Base-by-base conservation (phyloP, 202 grass and related monocot species). In the Schoenoplectus triqueter region DNA sequence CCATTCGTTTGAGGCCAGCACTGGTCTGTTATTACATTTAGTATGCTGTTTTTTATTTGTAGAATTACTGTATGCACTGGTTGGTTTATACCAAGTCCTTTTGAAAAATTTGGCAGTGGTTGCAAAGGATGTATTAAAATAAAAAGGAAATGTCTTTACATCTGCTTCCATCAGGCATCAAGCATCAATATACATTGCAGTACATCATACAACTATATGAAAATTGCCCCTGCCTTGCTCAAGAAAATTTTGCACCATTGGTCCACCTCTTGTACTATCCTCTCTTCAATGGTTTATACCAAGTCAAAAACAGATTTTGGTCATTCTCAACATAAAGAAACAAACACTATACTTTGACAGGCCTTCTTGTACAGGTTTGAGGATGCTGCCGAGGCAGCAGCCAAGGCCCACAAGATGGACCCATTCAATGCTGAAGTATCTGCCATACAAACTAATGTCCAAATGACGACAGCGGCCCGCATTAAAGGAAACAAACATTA, bases 401-500 rank as follows among this genome's bases (percentile, higher is more conserved):
- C 89, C 48, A 92, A 81, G 67, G 85, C 87, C 1, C 84, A 69
- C 69, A 78, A 9, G 19, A 67, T 79, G 56, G 82, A 89, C 70
- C 44, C 55, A 51, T 48, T 63, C 55, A 89, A 87, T 13, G 45
- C 5, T 40, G 77, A 89, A 80, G 65, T 89, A 17, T 77, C 61
- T 31, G 9, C 81, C 49, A 85, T 92, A 46, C 42, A 66, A 8
- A 87, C 88, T 20, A 86, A 63, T 51, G 85, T 87, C 52, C 86
- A 17, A 82, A 54, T 83, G 76, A 83, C 86, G 4, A 68, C 56
- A 4, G 75, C 51, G 48, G 87, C 90, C 59, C 78, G 69, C 13
- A 44, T 68, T 31, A 21, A 64, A 6, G 87, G 90, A 51, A 92
- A 89, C 22, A 76, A 82, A 14, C 64, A 85, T 7, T 92, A 85